Evolutionary conservation across 331 rosid genomes (phyloP).

Genomic region (Saraca asoca): DNA sequence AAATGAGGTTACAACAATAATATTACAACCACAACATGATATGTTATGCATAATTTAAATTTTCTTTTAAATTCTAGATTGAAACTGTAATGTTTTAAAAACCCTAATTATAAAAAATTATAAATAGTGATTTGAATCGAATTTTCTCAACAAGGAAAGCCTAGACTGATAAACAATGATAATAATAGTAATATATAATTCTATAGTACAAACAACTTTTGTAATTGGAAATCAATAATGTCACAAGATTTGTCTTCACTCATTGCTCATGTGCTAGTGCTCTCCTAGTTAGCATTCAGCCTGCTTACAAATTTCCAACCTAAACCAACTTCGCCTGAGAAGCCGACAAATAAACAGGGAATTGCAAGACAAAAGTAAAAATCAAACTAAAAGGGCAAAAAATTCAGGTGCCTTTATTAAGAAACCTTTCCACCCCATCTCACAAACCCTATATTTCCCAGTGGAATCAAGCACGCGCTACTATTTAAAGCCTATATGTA

Average conservation of each 20-base stretch:
- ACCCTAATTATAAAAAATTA: background rate
- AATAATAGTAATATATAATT: background rate
- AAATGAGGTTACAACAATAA: too few species aligned
- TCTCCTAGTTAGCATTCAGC: slow-evolving; percentile 45
- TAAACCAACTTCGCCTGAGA: slow-evolving; percentile 51
- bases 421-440: slow-evolving; percentile 37
- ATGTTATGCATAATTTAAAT: too few species aligned
- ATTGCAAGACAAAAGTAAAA: slow-evolving; percentile 1
- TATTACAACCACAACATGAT: too few species aligned
- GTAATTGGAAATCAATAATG: background rate
- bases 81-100: background rate
- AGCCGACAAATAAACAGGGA: slow-evolving; percentile 34
- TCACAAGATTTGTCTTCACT: slow-evolving; percentile 15
- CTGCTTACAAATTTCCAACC: slow-evolving; percentile 38
- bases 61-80: too few species aligned
- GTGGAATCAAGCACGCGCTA: slow-evolving; percentile 53
- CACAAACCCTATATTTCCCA: slow-evolving; percentile 32
- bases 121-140: background rate
- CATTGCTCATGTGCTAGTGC: slow-evolving; percentile 39
- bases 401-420: slow-evolving; percentile 22
- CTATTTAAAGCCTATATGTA: slow-evolving; percentile 27
- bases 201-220: background rate
- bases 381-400: background rate
- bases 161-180: background rate
- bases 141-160: slow-evolving; percentile 2